phyloP scores from a whole-genome alignment of 148 eudicot genomes.

The Polygonum aviculare region DNA sequence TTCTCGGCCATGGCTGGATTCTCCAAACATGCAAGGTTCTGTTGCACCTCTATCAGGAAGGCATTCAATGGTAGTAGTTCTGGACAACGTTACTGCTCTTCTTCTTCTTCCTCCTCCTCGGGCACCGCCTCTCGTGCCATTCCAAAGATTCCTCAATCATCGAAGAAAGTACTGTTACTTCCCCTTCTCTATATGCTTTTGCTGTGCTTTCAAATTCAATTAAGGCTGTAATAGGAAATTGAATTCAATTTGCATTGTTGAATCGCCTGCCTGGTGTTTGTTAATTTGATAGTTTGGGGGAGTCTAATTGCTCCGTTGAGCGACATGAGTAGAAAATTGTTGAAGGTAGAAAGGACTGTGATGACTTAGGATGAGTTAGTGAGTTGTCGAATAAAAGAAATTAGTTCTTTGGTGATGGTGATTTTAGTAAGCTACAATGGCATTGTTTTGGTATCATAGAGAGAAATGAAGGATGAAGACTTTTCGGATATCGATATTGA shows the following conservation, averaged over 20 bases:
- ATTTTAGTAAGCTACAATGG: not conserved
- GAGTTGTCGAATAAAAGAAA: not conserved
- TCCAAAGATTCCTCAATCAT: slow-evolving; percentile 11
- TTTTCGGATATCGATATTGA: not conserved
- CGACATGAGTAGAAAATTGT: not conserved
- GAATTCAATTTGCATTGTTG: not conserved
- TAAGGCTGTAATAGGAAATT: not conserved
- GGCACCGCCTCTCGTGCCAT: not conserved
- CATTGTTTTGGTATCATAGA: not conserved
- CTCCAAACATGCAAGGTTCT: slow-evolving; percentile 1
- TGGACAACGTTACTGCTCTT: not conserved
- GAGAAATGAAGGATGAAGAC: not conserved
- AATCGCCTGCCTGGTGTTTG: not conserved
- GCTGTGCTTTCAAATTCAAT: not conserved
- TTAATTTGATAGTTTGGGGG: not conserved
- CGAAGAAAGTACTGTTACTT: slow-evolving; percentile 2
- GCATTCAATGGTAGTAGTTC: not conserved
- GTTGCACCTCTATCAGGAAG: not conserved
- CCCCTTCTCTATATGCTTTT: not conserved
- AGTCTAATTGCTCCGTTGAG: not conserved
- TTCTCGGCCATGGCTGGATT: slow-evolving; percentile 9
- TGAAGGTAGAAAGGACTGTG: not conserved
- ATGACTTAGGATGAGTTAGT: not conserved
- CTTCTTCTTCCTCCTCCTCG: slow-evolving; percentile 11
- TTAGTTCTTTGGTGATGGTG: not conserved